Conservation (phyloP, 768 basidiomycete genomes). For the Xanthoconium stramineum region DNA sequence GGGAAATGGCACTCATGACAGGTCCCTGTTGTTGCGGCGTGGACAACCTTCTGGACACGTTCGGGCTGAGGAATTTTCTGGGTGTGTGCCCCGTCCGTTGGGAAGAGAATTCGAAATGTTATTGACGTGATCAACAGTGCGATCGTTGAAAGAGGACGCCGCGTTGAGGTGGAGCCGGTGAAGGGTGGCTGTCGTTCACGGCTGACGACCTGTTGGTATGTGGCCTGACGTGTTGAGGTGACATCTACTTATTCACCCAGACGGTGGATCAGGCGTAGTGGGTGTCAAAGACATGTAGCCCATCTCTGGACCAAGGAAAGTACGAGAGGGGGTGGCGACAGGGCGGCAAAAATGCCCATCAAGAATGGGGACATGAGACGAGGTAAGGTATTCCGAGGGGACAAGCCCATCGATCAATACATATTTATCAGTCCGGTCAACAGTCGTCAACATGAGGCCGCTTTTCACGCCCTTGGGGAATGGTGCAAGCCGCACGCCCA, state of each 20-base stretch:
- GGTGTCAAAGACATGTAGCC: not conserved
- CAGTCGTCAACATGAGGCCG: conserved; percentile 18
- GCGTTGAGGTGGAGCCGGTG: conserved; percentile 9
- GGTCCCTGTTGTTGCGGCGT: conserved; percentile 7
- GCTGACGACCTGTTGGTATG: not conserved
- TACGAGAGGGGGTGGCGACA: not conserved
- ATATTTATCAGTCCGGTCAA: conserved; percentile 19
- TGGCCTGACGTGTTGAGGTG: conserved; percentile 1
- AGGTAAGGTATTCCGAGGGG: conserved; percentile 1
- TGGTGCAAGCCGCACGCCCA: conserved; percentile 1
- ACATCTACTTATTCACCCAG: not conserved
- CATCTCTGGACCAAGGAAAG: not conserved
- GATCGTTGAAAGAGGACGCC: conserved; percentile 13
- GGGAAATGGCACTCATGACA: conserved; percentile 2
- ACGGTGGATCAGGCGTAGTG: not conserved
- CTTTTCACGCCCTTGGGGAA: conserved; percentile 13
- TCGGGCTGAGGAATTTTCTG: conserved; percentile 16
- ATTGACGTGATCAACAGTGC: conserved; percentile 14
- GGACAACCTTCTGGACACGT: conserved; percentile 11
- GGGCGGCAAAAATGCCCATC: not conserved
- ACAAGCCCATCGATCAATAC: conserved; percentile 13
- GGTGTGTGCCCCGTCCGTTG: not conserved
- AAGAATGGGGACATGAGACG: conserved; percentile 2
- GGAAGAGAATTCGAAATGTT: conserved; percentile 8
- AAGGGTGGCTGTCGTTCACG: conserved; percentile 2